These are phyloP conservation scores for Astrothelium subdiscretum DNA, from an alignment of 495 filamentous ascomycete genomes.

Conservation along the genomic window DNA sequence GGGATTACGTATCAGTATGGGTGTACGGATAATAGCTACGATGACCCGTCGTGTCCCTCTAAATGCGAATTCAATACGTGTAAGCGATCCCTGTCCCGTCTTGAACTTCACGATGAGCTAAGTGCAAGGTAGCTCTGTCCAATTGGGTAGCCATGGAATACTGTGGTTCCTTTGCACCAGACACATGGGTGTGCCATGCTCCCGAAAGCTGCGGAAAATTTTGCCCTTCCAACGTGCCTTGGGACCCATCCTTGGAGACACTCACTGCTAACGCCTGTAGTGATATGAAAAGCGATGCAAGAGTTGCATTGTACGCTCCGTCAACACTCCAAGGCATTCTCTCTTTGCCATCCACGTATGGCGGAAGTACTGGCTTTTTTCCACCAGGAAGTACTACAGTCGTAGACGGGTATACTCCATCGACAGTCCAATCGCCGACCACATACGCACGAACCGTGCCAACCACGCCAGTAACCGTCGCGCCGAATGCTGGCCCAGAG, in stretches of 20 bases:
- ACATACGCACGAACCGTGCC: conserved; percentile 1
- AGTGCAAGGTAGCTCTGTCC: conserved; percentile 3
- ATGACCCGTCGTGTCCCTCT: conserved; percentile 6
- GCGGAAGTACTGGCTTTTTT: conserved; percentile 7
- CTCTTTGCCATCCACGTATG: conserved; percentile 3
- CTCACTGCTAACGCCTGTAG: conserved; percentile 4
- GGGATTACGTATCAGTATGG: conserved; percentile 11
- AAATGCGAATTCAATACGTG: conserved; percentile 12
- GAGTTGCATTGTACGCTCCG: conserved; percentile 13
- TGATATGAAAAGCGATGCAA: conserved; percentile 9
- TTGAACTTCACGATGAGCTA: not conserved
- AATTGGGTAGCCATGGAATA: conserved; percentile 7
- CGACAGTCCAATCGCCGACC: not conserved
- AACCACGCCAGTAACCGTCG: not conserved
- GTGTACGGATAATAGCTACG: conserved; percentile 10
- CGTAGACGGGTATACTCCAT: conserved; percentile 3
- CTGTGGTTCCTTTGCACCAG: not conserved
- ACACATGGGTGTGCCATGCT: conserved; percentile 10
- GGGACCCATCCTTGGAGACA: not conserved
- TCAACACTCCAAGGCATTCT: conserved; percentile 1
- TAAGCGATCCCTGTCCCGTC: not conserved
- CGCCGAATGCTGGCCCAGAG: not conserved
- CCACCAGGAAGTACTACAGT: conserved; percentile 1
- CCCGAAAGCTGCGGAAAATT: conserved; percentile 10
- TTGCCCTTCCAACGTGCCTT: conserved; percentile 5